Evolutionary conservation across 78 protist species (phyloP).

Genomic region (Trichosphaerium sp.): DNA sequence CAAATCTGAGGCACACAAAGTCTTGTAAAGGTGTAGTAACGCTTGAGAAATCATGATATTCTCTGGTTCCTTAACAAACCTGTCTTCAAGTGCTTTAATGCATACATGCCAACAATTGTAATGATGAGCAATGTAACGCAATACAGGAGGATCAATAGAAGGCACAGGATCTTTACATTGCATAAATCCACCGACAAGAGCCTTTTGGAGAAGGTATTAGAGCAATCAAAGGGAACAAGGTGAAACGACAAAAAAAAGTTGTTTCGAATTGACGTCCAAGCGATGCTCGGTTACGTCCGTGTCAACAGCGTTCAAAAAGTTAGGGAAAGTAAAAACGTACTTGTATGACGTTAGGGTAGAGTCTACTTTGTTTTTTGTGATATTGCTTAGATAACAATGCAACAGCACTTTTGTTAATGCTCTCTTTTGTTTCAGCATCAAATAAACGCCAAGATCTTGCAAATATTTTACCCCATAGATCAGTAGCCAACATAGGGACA

Average conservation of each 20-base stretch:
- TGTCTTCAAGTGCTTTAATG: not conserved
- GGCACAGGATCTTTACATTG: not conserved
- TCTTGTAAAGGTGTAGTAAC: not conserved
- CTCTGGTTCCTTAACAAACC: not conserved
- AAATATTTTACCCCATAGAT: too few relatives aligned
- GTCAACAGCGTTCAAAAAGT: conserved; percentile 30
- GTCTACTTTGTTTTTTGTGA: not conserved
- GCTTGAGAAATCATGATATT: not conserved
- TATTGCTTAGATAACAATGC: not conserved
- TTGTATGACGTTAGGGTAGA: conserved; percentile 31
- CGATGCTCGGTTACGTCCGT: not conserved
- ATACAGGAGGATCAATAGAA: not conserved
- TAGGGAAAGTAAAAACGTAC: too few relatives aligned
- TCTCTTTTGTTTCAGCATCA: not conserved
- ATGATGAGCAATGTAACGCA: not conserved
- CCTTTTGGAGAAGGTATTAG: too few relatives aligned
- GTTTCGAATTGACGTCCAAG: not conserved
- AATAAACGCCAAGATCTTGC: too few relatives aligned
- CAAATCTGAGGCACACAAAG: conserved; percentile 26
- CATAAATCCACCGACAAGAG: too few relatives aligned
- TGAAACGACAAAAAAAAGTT: too few relatives aligned
- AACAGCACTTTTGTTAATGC: not conserved
- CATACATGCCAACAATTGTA: not conserved
- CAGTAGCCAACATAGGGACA: too few relatives aligned
- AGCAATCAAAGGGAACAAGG: too few relatives aligned